Evolutionary conservation across 106 monocot genomes (phyloP).

Genomic region (Vanilla planifolia): DNA sequence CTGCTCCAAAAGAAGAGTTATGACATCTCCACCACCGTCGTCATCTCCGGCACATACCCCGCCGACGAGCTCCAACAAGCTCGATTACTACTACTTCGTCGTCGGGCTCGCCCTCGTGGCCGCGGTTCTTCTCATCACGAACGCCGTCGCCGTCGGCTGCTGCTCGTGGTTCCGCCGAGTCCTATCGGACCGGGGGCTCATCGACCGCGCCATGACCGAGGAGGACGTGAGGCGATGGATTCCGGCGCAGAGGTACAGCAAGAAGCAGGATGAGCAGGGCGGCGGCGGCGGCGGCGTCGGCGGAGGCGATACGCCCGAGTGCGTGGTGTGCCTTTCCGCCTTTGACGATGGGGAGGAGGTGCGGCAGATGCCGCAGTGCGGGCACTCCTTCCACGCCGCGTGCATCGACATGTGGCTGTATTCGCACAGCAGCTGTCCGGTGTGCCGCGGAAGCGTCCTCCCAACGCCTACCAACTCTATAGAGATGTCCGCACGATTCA

Average conservation of each 20-base stretch:
- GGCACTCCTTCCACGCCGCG: constrained; percentile 9
- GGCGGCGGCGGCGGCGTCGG: background rate
- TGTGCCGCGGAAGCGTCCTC: background rate
- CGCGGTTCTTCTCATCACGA: constrained; percentile 1
- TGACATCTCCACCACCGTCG: background rate
- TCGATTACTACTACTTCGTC: constrained; percentile 11
- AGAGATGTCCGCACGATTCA: background rate
- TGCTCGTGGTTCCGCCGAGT: constrained; percentile 2
- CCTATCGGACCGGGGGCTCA: background rate
- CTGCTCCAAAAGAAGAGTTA: background rate
- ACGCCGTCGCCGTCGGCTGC: constrained; percentile 12
- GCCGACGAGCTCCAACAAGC: background rate
- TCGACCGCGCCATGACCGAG: background rate
- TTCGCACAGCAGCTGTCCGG: constrained; percentile 10
- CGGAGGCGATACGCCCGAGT: background rate
- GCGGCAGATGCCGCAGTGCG: constrained; percentile 8
- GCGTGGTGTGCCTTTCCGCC: constrained; percentile 6
- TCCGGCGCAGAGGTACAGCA: constrained; percentile 2
- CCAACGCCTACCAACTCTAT: background rate
- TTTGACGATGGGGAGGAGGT: constrained; percentile 14
- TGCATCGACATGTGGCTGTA: constrained; percentile 16
- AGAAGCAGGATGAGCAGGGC: background rate
- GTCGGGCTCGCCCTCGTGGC: constrained; percentile 3
- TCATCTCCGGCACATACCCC: background rate
- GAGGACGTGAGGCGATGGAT: background rate